These are phyloP conservation scores for Curvularia spicifera DNA, from an alignment of 2,329 filamentous ascomycete species.

Conservation along the genomic window DNA sequence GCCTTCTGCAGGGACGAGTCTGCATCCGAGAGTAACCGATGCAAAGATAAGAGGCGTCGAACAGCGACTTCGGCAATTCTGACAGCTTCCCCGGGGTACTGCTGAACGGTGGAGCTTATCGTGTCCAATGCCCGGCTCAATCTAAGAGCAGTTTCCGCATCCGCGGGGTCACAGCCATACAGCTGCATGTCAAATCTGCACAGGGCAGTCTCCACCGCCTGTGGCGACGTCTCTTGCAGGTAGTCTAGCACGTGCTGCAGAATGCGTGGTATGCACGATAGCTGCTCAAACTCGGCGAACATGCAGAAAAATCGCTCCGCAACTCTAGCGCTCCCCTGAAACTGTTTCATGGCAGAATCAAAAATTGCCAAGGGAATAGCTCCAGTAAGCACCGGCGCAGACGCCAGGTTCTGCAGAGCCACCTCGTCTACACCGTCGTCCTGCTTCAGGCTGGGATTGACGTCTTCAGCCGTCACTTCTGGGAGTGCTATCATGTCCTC, in stretches of 20 bases:
- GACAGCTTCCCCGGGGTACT: slow-evolving; percentile 40
- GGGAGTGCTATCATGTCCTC: slow-evolving; percentile 62
- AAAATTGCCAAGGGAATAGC: slow-evolving; percentile 94
- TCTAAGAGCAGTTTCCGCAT: slow-evolving; percentile 74
- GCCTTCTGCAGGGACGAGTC: slow-evolving; percentile 63
- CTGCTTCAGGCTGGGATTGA: slow-evolving; percentile 61
- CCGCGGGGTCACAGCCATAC: slow-evolving; percentile 66
- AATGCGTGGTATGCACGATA: slow-evolving; percentile 70
- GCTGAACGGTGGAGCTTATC: slow-evolving; percentile 61
- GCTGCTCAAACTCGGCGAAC: slow-evolving; percentile 71
- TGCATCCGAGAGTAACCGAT: slow-evolving; percentile 52
- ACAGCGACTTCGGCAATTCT: slow-evolving; percentile 57
- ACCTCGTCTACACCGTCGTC: slow-evolving; percentile 58
- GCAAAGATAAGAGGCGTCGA: slow-evolving; percentile 57
- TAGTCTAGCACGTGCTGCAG: slow-evolving; percentile 74
- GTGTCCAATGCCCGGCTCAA: slow-evolving; percentile 69
- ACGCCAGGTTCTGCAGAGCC: slow-evolving; percentile 68
- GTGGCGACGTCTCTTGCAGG: slow-evolving; percentile 66
- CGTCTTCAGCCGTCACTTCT: slow-evolving; percentile 66
- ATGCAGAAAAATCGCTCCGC: slow-evolving; percentile 82
- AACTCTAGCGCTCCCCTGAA: slow-evolving; percentile 69
- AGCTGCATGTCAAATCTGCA: slow-evolving; percentile 76
- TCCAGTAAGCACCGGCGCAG: slow-evolving; percentile 85
- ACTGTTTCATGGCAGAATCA: slow-evolving; percentile 80
- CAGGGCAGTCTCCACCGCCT: slow-evolving; percentile 63